Evolutionary conservation across 805 yeast genomes (phyloP).

Genomic region (Starmerella khaoyaiensis): DNA sequence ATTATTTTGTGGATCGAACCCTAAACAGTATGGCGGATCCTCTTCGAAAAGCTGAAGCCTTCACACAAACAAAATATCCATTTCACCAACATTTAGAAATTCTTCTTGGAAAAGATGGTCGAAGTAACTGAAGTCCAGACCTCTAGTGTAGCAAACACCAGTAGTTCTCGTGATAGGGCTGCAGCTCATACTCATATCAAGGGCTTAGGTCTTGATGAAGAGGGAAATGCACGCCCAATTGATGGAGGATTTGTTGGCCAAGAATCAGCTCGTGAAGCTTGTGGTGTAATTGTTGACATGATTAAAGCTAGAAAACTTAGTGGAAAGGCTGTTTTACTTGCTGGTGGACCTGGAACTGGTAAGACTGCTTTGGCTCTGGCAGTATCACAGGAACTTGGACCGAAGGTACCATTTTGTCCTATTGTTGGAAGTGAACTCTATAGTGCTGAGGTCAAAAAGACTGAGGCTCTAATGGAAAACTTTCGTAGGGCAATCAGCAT

Average conservation of each 20-base stretch:
- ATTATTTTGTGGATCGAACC: background rate
- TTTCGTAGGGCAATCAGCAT: constrained; percentile 93
- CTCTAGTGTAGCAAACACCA: constrained; percentile 9
- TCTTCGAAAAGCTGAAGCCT: no score
- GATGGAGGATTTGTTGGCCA: constrained; percentile 89
- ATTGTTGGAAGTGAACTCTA: constrained; percentile 89
- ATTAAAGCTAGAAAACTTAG: constrained; percentile 86
- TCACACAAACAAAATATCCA: no score
- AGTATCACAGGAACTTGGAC: constrained; percentile 89
- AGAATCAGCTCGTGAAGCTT: constrained; percentile 57
- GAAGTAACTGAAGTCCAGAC: constrained; percentile 68
- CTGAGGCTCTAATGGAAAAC: constrained; percentile 91
- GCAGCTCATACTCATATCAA: constrained; percentile 96
- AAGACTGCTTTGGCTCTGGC: constrained; percentile 96
- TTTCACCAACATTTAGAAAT: no score
- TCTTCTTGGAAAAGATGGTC: no score
- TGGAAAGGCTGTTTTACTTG: constrained; percentile 88
- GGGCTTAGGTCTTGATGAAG: constrained; percentile 87
- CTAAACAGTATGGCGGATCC: no score
- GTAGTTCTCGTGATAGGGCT: constrained; percentile 50
- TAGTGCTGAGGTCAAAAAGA: constrained; percentile 93
- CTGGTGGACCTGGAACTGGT: constrained; percentile 98
- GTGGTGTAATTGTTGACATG: constrained; percentile 88
- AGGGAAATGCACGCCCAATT: constrained; percentile 64
- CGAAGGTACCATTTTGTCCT: constrained; percentile 95